Conservation (phyloP, 805 yeast genomes). For the Lipomyces anomalus region DNA sequence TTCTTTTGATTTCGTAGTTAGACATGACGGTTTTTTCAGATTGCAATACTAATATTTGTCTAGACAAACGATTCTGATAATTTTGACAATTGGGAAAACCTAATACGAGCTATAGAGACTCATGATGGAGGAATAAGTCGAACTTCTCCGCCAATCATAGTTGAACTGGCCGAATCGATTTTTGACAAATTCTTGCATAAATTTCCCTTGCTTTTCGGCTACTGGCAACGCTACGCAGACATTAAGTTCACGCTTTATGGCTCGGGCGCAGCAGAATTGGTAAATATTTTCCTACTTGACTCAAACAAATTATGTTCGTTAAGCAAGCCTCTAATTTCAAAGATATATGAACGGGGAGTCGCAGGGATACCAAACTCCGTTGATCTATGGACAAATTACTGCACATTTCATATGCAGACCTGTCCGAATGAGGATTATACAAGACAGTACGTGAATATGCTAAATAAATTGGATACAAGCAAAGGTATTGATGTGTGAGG, state of each 20-base stretch:
- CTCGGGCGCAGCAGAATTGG: slow-evolving; percentile 31
- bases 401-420: slow-evolving; percentile 32
- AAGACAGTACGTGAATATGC: slow-evolving; percentile 9
- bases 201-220: slow-evolving; percentile 38
- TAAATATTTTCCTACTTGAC: not conserved
- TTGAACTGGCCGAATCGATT: slow-evolving; percentile 28
- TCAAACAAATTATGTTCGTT: not conserved
- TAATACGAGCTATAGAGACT: slow-evolving; percentile 29
- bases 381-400: slow-evolving; percentile 37
- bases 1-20: too few relatives aligned
- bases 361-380: slow-evolving; percentile 30
- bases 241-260: slow-evolving; percentile 33
- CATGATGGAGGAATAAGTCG: slow-evolving; percentile 33
- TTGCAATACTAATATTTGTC: too few relatives aligned
- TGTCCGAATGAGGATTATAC: slow-evolving; percentile 23
- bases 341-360: slow-evolving; percentile 34
- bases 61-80: slow-evolving; percentile 30
- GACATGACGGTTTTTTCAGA: too few relatives aligned
- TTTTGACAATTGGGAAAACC: slow-evolving; percentile 33
- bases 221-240: slow-evolving; percentile 40
- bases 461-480: not conserved
- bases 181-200: slow-evolving; percentile 30
- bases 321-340: not conserved
- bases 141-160: slow-evolving; percentile 26
- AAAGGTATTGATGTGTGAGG: slow-evolving; percentile 6